Percentiles rank a stretch among this genome's conserved stretches.
phyloP scores from a whole-genome alignment of 2,329 filamentous ascomycete genomes.

The Monilinia aucupariae region DNA sequence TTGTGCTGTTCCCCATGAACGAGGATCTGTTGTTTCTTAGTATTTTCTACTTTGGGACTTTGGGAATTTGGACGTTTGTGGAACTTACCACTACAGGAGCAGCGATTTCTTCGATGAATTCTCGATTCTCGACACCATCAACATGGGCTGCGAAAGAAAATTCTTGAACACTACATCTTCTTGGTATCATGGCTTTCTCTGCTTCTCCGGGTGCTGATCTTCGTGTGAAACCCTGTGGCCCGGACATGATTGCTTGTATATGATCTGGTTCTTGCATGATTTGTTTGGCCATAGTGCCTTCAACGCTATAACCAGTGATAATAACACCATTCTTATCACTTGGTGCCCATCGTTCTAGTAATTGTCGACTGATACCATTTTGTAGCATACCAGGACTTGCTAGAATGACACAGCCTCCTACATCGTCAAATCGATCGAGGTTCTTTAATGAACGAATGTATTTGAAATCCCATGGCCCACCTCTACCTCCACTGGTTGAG shows the following conservation, averaged over 20 bases:
- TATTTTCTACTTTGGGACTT: background rate
- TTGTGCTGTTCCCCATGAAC: constrained; percentile 97
- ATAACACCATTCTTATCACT: constrained; percentile 97
- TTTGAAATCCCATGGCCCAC: constrained; percentile 93
- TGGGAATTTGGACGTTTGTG: background rate
- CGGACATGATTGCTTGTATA: constrained; percentile 92
- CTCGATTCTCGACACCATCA: constrained; percentile 89
- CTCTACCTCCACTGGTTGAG: constrained; percentile 68
- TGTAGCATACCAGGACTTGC: constrained; percentile 98
- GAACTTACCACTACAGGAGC: constrained; percentile 83
- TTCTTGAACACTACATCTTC: constrained; percentile 88
- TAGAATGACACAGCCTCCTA: constrained; percentile 94
- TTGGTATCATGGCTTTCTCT: constrained; percentile 87
- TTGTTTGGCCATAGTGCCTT: constrained; percentile 96
- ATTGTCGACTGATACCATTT: constrained; percentile 86
- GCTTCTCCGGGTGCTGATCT: constrained; percentile 56
- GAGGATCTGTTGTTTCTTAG: constrained; percentile 59
- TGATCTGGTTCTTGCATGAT: constrained; percentile 92
- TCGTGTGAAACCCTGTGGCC: constrained; percentile 57
- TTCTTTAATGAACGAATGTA: constrained; percentile 89
- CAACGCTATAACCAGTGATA: constrained; percentile 96
- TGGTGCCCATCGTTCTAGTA: constrained; percentile 92
- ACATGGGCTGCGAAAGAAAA: constrained; percentile 96
- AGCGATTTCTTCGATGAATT: constrained; percentile 91
- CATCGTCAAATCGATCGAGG: constrained; percentile 91